Percentiles rank a stretch among this genome's conserved stretches.
Conservation (phyloP, 108 stramenopile genomes). For the Skeletonema grethae region DNA sequence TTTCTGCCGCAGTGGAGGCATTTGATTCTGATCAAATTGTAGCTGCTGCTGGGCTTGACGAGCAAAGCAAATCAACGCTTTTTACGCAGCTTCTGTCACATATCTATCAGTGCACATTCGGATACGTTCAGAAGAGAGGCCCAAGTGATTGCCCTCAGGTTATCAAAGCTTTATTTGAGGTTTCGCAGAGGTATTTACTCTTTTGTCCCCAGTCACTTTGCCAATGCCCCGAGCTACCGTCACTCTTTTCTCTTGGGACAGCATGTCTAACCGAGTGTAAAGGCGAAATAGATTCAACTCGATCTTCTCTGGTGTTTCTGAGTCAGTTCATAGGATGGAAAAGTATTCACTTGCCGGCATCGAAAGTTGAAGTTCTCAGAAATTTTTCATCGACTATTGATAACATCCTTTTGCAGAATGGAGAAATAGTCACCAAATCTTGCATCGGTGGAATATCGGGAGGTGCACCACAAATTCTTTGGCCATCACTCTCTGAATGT, state of each 20-base stretch:
- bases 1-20: constrained; percentile 59
- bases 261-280: constrained; percentile 54
- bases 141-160: constrained; percentile 43
- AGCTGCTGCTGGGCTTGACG: constrained; percentile 34
- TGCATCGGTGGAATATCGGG: constrained; percentile 58
- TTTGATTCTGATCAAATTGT: constrained; percentile 45
- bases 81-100: constrained; percentile 51
- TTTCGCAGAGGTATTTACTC: constrained; percentile 55
- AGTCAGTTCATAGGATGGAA: constrained; percentile 69
- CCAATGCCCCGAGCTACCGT: constrained; percentile 41
- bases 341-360: constrained; percentile 33
- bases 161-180: constrained; percentile 54
- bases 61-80: constrained; percentile 19
- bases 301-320: constrained; percentile 56
- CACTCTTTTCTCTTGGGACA: constrained; percentile 47
- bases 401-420: constrained; percentile 46
- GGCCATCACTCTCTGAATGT: constrained; percentile 54
- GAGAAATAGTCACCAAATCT: constrained; percentile 35
- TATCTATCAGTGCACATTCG: constrained; percentile 38
- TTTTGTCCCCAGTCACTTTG: constrained; percentile 58
- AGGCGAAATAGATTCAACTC: constrained; percentile 55
- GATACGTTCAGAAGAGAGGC: constrained; percentile 33
- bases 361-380: neutral
- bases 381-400: constrained; percentile 31
- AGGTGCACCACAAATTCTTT: constrained; percentile 58